Percentiles rank a stretch among this genome's conserved stretches.
These are phyloP conservation scores for Pharnaceum exiguum DNA, from an alignment of 148 eudicot species.

Conservation along the genomic window DNA sequence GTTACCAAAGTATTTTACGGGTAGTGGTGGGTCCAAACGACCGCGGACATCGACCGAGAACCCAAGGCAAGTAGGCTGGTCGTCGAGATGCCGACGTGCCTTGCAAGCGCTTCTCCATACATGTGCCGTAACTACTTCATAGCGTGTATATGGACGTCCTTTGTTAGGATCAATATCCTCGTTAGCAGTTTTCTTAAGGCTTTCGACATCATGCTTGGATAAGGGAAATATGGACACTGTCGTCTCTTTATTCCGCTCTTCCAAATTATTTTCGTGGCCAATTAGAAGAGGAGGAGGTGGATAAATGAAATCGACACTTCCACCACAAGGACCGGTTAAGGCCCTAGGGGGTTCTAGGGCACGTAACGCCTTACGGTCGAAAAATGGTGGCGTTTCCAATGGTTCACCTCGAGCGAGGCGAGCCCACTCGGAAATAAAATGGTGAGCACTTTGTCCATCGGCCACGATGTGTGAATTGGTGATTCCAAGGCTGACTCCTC, in stretches of 20 bases:
- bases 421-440: slow-evolving; percentile 40
- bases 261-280: slow-evolving; percentile 13
- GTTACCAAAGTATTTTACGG: slow-evolving; percentile 31
- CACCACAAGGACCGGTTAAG: background rate
- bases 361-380: slow-evolving; percentile 18
- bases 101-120: slow-evolving; percentile 37
- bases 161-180: background rate
- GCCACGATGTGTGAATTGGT: slow-evolving; percentile 31
- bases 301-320: background rate
- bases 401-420: slow-evolving; percentile 36
- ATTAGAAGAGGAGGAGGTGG: slow-evolving; percentile 17
- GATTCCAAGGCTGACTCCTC: slow-evolving; percentile 32
- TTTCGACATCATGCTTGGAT: slow-evolving; percentile 20
- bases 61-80: slow-evolving; percentile 25
- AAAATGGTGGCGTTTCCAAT: slow-evolving; percentile 16
- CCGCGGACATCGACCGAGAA: slow-evolving; percentile 22
- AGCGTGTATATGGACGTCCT: slow-evolving; percentile 18
- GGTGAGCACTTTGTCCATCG: slow-evolving; percentile 37
- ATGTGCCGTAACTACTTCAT: slow-evolving; percentile 33
- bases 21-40: slow-evolving; percentile 33
- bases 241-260: slow-evolving; percentile 29
- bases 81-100: slow-evolving; percentile 21
- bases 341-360: background rate
- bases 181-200: slow-evolving; percentile 21
- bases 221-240: slow-evolving; percentile 9